Conservation (phyloP, 345 rosid species). For the Heritiera littoralis region DNA sequence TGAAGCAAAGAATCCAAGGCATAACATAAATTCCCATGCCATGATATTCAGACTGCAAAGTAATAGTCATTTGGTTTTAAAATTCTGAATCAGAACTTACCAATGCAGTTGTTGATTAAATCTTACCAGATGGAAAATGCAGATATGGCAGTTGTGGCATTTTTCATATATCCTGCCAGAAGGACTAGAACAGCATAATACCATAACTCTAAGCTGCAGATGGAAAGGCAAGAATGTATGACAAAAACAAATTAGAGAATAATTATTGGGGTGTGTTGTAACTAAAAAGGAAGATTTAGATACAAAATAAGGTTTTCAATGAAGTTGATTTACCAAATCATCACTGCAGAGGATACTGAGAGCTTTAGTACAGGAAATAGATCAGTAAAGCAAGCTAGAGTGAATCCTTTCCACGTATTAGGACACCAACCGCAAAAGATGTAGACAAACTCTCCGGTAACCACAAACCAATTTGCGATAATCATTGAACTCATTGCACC, state of each 20-base stretch:
- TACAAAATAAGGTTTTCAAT: background rate
- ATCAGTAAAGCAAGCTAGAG: conserved; percentile 45
- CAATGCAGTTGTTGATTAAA: background rate
- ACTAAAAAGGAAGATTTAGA: no score
- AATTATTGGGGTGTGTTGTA: no score
- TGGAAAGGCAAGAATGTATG: background rate
- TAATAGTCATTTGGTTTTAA: background rate
- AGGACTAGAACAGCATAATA: conserved; percentile 54
- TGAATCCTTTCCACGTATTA: conserved; percentile 67
- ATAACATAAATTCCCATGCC: conserved; percentile 53
- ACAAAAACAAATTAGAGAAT: no score
- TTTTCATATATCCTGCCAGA: conserved; percentile 52
- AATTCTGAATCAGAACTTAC: background rate
- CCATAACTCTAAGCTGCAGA: conserved; percentile 56
- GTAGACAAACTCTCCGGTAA: conserved; percentile 44
- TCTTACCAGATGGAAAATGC: conserved; percentile 20
- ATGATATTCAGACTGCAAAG: conserved; percentile 48
- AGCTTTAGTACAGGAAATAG: conserved; percentile 43
- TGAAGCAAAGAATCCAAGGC: conserved; percentile 59
- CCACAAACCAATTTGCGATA: conserved; percentile 39
- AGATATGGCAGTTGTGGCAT: conserved; percentile 51
- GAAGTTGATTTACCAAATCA: conserved; percentile 32
- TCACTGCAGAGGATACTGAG: conserved; percentile 39
- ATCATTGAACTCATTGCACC: conserved; percentile 51
- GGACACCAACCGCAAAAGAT: conserved; percentile 72